Evolutionary conservation across 1,139 yeast species (phyloP).

Genomic region (Geotrichum reessii): DNA sequence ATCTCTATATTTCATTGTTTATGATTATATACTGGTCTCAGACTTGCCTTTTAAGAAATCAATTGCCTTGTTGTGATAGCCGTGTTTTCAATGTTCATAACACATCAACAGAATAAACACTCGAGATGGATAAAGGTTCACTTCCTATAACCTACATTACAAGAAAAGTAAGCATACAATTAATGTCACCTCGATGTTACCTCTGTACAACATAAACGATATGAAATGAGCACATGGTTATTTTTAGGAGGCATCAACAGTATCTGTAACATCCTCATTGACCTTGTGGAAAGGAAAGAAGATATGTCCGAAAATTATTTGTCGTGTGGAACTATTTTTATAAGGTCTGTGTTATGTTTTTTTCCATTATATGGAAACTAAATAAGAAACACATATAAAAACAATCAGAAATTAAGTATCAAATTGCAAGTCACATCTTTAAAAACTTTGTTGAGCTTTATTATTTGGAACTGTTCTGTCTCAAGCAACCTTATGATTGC

Average conservation of each 20-base stretch:
- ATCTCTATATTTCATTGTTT: background rate
- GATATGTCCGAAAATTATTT: too few species aligned
- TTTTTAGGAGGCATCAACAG: background rate
- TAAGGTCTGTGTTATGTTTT: background rate
- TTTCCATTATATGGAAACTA: background rate
- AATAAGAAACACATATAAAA: background rate
- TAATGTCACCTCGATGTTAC: background rate
- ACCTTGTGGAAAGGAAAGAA: background rate
- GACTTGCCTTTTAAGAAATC: background rate
- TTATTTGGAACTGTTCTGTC: too few species aligned
- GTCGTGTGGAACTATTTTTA: too few species aligned
- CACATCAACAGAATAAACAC: background rate
- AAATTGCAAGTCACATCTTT: background rate
- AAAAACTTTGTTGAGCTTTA: background rate
- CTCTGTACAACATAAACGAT: background rate
- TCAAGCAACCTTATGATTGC: background rate
- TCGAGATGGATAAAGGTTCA: background rate
- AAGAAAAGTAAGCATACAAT: background rate
- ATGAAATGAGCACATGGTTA: background rate
- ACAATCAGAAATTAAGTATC: background rate
- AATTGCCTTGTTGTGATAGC: background rate
- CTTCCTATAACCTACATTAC: background rate
- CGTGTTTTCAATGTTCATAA: background rate
- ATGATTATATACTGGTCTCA: background rate
- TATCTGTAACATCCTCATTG: background rate